Evolutionary conservation across 441 rosid species (phyloP).

Genomic region (Mallotus japonicus): DNA sequence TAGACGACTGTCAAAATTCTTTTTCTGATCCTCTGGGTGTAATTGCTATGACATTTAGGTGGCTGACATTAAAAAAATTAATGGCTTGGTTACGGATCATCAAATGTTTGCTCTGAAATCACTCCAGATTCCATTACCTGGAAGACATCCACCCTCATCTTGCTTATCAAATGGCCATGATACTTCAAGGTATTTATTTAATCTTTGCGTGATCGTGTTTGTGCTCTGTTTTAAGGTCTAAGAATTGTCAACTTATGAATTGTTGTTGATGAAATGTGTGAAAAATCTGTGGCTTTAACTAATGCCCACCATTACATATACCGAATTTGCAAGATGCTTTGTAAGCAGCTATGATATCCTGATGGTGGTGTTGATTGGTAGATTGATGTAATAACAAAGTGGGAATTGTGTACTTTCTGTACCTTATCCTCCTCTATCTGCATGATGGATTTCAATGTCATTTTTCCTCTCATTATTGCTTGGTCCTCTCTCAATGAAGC

Average conservation of each 20-base stretch:
- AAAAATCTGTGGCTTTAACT: background rate
- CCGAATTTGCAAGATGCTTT: too few relatives aligned
- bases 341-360: too few relatives aligned
- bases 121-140: constrained; percentile 57
- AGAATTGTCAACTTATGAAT: background rate
- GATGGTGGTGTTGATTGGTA: too few relatives aligned
- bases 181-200: constrained; percentile 32
- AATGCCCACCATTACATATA: too few relatives aligned
- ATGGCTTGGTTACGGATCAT: constrained; percentile 58
- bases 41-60: constrained; percentile 33
- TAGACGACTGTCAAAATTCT: too few relatives aligned
- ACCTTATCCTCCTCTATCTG: background rate
- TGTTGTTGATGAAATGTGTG: background rate
- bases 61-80: constrained; percentile 54
- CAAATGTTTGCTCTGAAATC: constrained; percentile 70
- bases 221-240: background rate
- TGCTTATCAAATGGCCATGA: constrained; percentile 33
- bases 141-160: constrained; percentile 56
- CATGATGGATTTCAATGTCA: background rate
- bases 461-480: background rate
- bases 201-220: background rate
- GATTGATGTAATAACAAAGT: too few relatives aligned
- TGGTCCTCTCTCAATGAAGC: background rate
- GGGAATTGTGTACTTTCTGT: background rate
- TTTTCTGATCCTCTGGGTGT: background rate